phyloP scores from a whole-genome alignment of 140 eudicot species.

The Erigeron philadelphicus region DNA sequence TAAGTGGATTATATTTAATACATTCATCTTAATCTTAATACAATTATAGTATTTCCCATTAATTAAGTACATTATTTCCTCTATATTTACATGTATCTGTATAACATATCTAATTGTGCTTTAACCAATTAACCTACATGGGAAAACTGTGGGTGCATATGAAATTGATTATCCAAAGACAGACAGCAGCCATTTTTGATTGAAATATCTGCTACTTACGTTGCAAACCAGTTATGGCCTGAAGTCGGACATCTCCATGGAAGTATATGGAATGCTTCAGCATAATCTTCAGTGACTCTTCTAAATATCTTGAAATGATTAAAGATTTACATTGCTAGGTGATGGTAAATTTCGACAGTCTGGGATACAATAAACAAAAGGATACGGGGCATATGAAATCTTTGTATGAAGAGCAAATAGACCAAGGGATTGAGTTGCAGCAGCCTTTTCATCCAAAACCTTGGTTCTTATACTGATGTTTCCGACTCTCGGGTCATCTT shows the following conservation, averaged over 20 bases:
- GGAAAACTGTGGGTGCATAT: too few relatives aligned
- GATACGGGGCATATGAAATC: slow-evolving; percentile 87
- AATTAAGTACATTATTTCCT: neutral
- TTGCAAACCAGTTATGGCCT: slow-evolving; percentile 68
- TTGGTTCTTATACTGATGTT: slow-evolving; percentile 78
- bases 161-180: too few relatives aligned
- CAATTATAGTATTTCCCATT: neutral
- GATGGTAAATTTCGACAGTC: slow-evolving; percentile 10
- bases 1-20: neutral
- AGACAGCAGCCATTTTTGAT: too few relatives aligned
- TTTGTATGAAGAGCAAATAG: slow-evolving; percentile 79
- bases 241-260: slow-evolving; percentile 94
- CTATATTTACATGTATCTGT: neutral
- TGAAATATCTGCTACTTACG: slow-evolving; percentile 43
- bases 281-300: slow-evolving; percentile 75
- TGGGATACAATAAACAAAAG: slow-evolving; percentile 34
- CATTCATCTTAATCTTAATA: neutral
- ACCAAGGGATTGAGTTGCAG: slow-evolving; percentile 96
- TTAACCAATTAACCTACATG: too few relatives aligned
- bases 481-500: slow-evolving; percentile 76
- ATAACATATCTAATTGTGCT: neutral
- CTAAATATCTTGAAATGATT: slow-evolving; percentile 60
- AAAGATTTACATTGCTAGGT: slow-evolving; percentile 31
- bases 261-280: slow-evolving; percentile 72
- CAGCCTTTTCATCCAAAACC: slow-evolving; percentile 94